Evolutionary conservation across 177 flowering plant species (phyloP).

Genomic region (Vitis hybrid): DNA sequence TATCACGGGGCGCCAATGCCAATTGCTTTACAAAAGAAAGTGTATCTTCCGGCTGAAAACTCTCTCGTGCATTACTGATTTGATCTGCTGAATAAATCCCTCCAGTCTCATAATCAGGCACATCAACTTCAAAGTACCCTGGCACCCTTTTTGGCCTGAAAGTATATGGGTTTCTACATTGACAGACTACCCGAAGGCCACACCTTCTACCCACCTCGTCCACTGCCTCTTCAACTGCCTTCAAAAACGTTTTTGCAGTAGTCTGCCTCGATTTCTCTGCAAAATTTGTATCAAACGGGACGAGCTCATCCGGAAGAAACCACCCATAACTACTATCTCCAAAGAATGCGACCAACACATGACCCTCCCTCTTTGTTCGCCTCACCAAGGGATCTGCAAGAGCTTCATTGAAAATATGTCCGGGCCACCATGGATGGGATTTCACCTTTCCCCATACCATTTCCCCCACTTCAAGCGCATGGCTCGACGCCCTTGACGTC

Average conservation of each 20-base stretch:
- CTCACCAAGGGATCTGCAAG: constrained; percentile 72
- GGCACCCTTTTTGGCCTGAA: constrained; percentile 55
- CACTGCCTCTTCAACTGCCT: constrained; percentile 93
- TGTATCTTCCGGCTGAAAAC: constrained; percentile 51
- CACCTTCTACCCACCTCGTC: constrained; percentile 77
- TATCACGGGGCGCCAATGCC: constrained; percentile 50
- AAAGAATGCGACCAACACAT: constrained; percentile 88
- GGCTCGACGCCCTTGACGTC: constrained; percentile 34
- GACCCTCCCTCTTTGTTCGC: constrained; percentile 60
- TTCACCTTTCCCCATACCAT: constrained; percentile 99
- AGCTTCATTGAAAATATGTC: constrained; percentile 72
- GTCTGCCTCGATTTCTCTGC: constrained; percentile 78
- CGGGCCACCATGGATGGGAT: constrained; percentile 99
- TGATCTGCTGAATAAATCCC: constrained; percentile 64
- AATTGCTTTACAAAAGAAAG: constrained; percentile 59
- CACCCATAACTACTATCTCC: constrained; percentile 99
- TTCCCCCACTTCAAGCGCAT: constrained; percentile 75
- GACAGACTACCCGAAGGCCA: constrained; percentile 69
- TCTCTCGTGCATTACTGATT: constrained; percentile 65
- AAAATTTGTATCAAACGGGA: constrained; percentile 71
- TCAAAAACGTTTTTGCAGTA: constrained; percentile 51
- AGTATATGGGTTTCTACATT: constrained; percentile 64
- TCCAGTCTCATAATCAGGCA: constrained; percentile 68
- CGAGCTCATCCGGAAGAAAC: constrained; percentile 82
- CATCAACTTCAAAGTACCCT: constrained; percentile 74